Evolutionary conservation across 495 filamentous ascomycete genomes (phyloP).

Genomic region (Tuber magnatum): DNA sequence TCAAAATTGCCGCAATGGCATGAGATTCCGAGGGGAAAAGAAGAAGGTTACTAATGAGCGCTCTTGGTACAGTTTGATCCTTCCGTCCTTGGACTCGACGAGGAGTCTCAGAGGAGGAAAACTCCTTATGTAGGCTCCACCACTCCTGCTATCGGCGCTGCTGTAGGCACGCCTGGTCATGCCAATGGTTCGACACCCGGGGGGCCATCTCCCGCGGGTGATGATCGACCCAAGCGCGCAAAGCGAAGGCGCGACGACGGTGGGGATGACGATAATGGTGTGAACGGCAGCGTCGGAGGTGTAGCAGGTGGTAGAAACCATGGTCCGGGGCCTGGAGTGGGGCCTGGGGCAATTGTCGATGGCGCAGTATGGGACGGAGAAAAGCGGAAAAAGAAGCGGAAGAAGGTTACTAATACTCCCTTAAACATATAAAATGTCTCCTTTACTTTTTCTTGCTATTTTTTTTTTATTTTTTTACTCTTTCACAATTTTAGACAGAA

Average conservation of each 20-base stretch:
- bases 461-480: neutral
- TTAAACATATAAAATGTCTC: slow-evolving; percentile 7
- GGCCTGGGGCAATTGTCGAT: slow-evolving; percentile 22
- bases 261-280: slow-evolving; percentile 48
- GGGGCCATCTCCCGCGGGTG: slow-evolving; percentile 39
- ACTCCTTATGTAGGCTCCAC: slow-evolving; percentile 21
- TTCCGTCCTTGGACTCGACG: slow-evolving; percentile 52
- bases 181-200: slow-evolving; percentile 42
- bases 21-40: neutral
- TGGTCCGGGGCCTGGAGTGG: neutral
- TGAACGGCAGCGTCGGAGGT: slow-evolving; percentile 29
- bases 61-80: slow-evolving; percentile 35
- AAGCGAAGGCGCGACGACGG: slow-evolving; percentile 62
- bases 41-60: slow-evolving; percentile 9
- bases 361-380: slow-evolving; percentile 39
- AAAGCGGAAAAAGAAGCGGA: slow-evolving; percentile 42
- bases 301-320: slow-evolving; percentile 19
- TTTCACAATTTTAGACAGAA: slow-evolving; percentile 13
- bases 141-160: slow-evolving; percentile 22
- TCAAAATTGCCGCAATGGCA: neutral
- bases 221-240: slow-evolving; percentile 51
- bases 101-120: slow-evolving; percentile 45
- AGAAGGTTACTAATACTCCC: slow-evolving; percentile 41
- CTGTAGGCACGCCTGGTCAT: slow-evolving; percentile 33
- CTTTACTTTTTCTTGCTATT: slow-evolving; percentile 8